Base-by-base conservation (phyloP, 768 basidiomycete species). In the Boletus rubroflammeus region DNA sequence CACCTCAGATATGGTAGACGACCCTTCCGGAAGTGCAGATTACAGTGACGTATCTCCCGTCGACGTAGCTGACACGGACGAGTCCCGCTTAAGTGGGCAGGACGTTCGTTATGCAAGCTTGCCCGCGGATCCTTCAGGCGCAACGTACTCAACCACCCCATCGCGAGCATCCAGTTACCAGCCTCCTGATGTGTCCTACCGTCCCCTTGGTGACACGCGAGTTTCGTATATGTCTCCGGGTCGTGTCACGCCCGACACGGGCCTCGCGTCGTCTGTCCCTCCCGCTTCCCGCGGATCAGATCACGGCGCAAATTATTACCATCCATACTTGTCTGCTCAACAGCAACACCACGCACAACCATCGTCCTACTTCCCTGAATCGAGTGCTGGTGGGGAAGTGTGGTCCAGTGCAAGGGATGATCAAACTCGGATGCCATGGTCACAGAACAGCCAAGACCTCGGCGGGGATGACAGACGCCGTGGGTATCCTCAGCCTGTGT, bases 31-130 rank as follows among this genome's bases (percentile, higher is more conserved):
- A 23, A 58, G 57, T 42, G 21, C 58, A n/a, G 70, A 73, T 14
- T 67, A 68, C 50, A 73, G 71, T 39, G 78, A 79, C 38, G 59
- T 68, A 10, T 76, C 77, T 42, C 71, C 78, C 14, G 59, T 76
- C 53, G 77, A 78, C 28, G 29, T 59, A 9, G 54, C 36, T 7
- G 68, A 70, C 31, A 11, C 10, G 25, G 67, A 69, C 21, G 65
- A 70, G 32, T 31, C 62, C 40, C 55, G n/a, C 9, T 3, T 35
- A 26, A 46, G 45, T 28, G 56, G 32, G 11, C 55, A 65, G 38
- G 69, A 71, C n/a, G 36, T 9, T 19, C 60, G 56, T 43, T 67
- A 67, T 47, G 1, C 62, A 11, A 67, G 58, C 48, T 13, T 55
- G 26, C 54, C 69, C 4, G 50, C 62, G 38, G 69, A 71, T 13